Conservation (phyloP, 768 basidiomycete genomes). For the Calocybe gangraenosa region DNA sequence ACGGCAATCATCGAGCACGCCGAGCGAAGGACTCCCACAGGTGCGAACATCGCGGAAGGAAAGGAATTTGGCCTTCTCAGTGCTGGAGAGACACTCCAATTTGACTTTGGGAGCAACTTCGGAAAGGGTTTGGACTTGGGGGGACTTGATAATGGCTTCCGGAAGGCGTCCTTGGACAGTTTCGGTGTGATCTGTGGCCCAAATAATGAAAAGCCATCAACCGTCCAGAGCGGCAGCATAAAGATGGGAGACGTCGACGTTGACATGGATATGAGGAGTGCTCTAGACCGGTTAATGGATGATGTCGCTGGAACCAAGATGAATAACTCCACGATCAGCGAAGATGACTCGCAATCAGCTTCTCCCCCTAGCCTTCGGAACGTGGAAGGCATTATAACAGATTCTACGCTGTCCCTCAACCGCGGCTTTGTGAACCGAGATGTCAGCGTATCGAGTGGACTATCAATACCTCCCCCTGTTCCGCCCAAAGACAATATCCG, state of each 20-base stretch:
- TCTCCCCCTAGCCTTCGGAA: conserved; percentile 13
- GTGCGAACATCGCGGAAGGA: conserved; percentile 16
- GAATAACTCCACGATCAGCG: conserved; percentile 39
- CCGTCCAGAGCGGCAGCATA: conserved; percentile 25
- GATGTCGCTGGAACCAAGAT: conserved; percentile 48
- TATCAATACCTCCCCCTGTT: conserved; percentile 40
- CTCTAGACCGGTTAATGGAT: conserved; percentile 70
- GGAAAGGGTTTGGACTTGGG: conserved; percentile 34
- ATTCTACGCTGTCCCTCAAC: conserved; percentile 39
- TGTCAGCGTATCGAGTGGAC: conserved; percentile 38
- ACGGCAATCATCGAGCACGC: conserved; percentile 46
- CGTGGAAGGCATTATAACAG: conserved; percentile 49
- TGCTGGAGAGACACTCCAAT: conserved; percentile 25
- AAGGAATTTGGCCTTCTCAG: conserved; percentile 29
- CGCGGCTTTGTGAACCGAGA: conserved; percentile 35
- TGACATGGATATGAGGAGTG: conserved; percentile 68
- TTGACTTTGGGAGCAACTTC: conserved; percentile 49
- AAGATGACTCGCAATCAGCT: conserved; percentile 31
- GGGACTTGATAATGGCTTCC: conserved; percentile 9
- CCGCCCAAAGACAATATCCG: conserved; percentile 66
- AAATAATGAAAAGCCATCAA: conserved; percentile 14
- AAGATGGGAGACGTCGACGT: conserved; percentile 50
- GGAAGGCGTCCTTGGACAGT: conserved; percentile 5
- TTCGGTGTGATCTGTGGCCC: background rate
- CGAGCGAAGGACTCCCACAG: conserved; percentile 33